Evolutionary conservation across 1,139 yeast genomes (phyloP).

Genomic region (Petasospora rhodanensis): DNA sequence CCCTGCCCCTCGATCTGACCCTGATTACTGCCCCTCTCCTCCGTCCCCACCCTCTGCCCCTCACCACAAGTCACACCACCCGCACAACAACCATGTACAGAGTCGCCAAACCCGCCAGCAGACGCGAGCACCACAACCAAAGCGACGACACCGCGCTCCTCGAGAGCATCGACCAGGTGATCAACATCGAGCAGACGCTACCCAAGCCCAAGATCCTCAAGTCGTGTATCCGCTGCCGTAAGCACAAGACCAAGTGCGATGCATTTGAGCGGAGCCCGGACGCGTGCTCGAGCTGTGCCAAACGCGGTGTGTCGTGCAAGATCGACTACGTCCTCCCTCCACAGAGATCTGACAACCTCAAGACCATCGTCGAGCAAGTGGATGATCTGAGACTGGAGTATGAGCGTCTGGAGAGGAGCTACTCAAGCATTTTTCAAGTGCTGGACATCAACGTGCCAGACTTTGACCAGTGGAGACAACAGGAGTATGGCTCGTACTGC

Average conservation of each 20-base stretch:
- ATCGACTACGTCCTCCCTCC: conserved; percentile 44
- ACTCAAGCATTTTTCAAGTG: conserved; percentile 9
- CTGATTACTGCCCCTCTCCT: neutral
- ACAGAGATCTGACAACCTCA: conserved; percentile 25
- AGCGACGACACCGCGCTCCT: conserved; percentile 5
- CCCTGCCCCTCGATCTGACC: conserved; percentile 1
- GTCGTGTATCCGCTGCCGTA: conserved; percentile 60
- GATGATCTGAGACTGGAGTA: conserved; percentile 14
- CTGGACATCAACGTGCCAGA: conserved; percentile 16
- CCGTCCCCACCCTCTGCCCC: no score
- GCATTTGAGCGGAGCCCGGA: conserved; percentile 46
- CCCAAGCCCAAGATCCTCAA: conserved; percentile 43
- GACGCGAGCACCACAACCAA: conserved; percentile 1
- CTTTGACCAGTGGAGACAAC: conserved; percentile 18
- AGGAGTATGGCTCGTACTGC: conserved; percentile 3
- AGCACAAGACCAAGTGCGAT: conserved; percentile 63
- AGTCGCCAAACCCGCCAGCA: conserved; percentile 2
- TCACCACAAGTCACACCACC: no score
- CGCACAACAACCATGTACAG: conserved; percentile 5
- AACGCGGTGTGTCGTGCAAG: conserved; percentile 46
- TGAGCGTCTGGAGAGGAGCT: conserved; percentile 11
- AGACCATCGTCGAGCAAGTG: conserved; percentile 21
- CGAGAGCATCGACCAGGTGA: conserved; percentile 6
- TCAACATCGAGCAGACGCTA: conserved; percentile 15
- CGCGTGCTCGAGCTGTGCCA: conserved; percentile 55